Conservation (phyloP, 306 rosid species). For the Cucumis hystrix region DNA sequence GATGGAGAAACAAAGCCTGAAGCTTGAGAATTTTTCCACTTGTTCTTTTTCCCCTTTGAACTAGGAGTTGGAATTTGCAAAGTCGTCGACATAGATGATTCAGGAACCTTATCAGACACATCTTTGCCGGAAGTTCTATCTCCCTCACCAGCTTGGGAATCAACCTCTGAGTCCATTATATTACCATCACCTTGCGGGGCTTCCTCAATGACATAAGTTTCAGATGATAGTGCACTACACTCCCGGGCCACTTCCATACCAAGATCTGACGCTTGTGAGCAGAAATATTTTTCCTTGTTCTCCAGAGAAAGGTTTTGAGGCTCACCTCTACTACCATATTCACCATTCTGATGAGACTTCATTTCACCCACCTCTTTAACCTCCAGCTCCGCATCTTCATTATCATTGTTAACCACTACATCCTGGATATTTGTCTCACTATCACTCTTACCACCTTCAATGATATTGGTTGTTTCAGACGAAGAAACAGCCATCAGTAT, state of each 20-base stretch:
- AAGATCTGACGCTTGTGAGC: conserved; percentile 96
- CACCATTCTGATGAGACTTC: conserved; percentile 45
- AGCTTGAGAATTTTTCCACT: conserved; percentile 64
- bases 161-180: conserved; percentile 28
- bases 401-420: conserved; percentile 42
- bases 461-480: conserved; percentile 36
- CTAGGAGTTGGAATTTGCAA: conserved; percentile 33
- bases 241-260: conserved; percentile 91
- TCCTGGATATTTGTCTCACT: conserved; percentile 63
- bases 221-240: conserved; percentile 51
- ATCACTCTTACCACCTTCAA: conserved; percentile 51
- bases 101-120: conserved; percentile 46
- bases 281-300: conserved; percentile 55
- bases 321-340: conserved; percentile 40
- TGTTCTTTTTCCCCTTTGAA: conserved; percentile 63
- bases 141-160: conserved; percentile 42
- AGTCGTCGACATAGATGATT: conserved; percentile 27
- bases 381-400: conserved; percentile 64
- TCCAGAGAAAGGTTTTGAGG: conserved; percentile 37
- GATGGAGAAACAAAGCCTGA: conserved; percentile 39
- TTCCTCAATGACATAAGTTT: conserved; percentile 38
- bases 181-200: conserved; percentile 31
- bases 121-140: conserved; percentile 43
- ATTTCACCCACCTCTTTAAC: conserved; percentile 73
- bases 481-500: conserved; percentile 61